phyloP scores from a whole-genome alignment of 2,329 filamentous ascomycete species.

The Paracorniculantispora psalliotae region DNA sequence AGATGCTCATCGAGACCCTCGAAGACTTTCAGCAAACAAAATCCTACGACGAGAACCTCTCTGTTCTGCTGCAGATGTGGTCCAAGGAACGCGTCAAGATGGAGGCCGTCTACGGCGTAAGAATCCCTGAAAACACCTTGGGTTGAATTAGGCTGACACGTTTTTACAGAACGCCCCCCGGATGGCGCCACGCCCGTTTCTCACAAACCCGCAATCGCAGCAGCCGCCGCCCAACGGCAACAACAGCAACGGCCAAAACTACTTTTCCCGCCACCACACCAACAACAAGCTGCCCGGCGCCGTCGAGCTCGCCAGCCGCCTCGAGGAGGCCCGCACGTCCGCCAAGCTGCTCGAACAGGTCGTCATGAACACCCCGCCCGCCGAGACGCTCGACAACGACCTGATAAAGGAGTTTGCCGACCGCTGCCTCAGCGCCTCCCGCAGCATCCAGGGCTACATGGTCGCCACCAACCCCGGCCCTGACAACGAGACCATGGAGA shows the following conservation, averaged over 20 bases:
- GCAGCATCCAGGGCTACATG: constrained; percentile 84
- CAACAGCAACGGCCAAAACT: constrained; percentile 44
- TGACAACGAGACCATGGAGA: constrained; percentile 91
- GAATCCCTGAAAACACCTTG: constrained; percentile 17
- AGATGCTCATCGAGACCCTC: constrained; percentile 83
- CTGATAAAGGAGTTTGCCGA: constrained; percentile 88
- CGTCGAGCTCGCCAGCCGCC: constrained; percentile 71
- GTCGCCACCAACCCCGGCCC: constrained; percentile 70
- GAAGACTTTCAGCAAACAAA: constrained; percentile 71
- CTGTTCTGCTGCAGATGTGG: constrained; percentile 78
- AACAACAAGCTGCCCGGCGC: constrained; percentile 56
- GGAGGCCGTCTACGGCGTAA: constrained; percentile 46
- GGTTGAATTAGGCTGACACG: too few species aligned
- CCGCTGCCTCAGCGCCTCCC: constrained; percentile 74
- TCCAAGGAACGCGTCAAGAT: constrained; percentile 72
- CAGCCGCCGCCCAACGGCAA: constrained; percentile 16
- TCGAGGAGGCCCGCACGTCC: constrained; percentile 87
- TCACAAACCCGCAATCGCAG: not conserved
- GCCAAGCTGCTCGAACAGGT: constrained; percentile 91
- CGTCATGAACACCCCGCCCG: constrained; percentile 74
- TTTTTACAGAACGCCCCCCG: constrained; percentile 3
- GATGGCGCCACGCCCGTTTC: constrained; percentile 1
- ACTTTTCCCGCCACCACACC: constrained; percentile 50
- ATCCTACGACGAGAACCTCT: constrained; percentile 67
- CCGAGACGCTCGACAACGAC: constrained; percentile 76